Evolutionary conservation across 129 eudicot genomes (phyloP).

Genomic region (Flaveria sonorensis): DNA sequence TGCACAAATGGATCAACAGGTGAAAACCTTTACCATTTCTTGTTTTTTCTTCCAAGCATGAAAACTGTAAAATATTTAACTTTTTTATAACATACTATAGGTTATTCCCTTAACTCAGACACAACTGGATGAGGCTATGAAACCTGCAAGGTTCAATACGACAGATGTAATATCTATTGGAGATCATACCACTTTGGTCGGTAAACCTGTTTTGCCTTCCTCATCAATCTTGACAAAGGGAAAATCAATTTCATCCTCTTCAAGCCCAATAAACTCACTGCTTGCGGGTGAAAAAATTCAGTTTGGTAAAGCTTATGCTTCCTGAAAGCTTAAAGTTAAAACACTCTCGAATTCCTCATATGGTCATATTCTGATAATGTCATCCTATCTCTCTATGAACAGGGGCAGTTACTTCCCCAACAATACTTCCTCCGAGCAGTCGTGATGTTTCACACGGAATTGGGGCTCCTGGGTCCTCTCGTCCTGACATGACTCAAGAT

Average conservation of each 20-base stretch:
- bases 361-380: slow-evolving; percentile 15
- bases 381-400: slow-evolving; percentile 21
- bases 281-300: slow-evolving; percentile 98
- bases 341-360: neutral
- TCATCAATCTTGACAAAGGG: slow-evolving; percentile 55
- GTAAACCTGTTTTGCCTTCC: slow-evolving; percentile 53
- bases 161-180: slow-evolving; percentile 53
- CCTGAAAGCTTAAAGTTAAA: neutral
- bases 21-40: slow-evolving; percentile 7
- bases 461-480: slow-evolving; percentile 68
- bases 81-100: slow-evolving; percentile 36
- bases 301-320: slow-evolving; percentile 60
- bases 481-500: slow-evolving; percentile 53
- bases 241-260: slow-evolving; percentile 55
- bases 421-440: slow-evolving; percentile 70
- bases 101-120: slow-evolving; percentile 88
- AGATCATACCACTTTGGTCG: slow-evolving; percentile 43
- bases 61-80: neutral
- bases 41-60: neutral
- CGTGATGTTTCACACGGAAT: slow-evolving; percentile 69
- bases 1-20: slow-evolving; percentile 58
- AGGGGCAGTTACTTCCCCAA: slow-evolving; percentile 98
- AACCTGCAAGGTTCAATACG: slow-evolving; percentile 61
- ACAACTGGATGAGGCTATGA: slow-evolving; percentile 93
- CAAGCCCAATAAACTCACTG: slow-evolving; percentile 85